These are phyloP conservation scores for Barnettozyma californica DNA, from an alignment of 805 yeast species.

Conservation along the genomic window DNA sequence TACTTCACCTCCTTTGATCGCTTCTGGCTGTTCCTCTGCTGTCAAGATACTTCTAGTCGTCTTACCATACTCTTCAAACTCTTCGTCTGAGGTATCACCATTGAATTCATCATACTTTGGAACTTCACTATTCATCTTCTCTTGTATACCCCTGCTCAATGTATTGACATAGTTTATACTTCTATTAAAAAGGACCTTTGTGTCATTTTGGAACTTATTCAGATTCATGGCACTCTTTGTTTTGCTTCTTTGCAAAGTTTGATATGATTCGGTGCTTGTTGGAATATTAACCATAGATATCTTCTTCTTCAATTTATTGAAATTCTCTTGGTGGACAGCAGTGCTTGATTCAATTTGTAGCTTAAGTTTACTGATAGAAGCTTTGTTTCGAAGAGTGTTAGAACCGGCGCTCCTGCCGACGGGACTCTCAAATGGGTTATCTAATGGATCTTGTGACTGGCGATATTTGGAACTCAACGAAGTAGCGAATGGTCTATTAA, in stretches of 20 bases:
- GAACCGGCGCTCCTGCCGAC: background rate
- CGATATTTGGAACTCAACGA: background rate
- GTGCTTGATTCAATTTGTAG: conserved; percentile 8
- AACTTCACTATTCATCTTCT: conserved; percentile 22
- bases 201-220: conserved; percentile 21
- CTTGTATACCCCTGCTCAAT: conserved; percentile 28
- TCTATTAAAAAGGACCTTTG: conserved; percentile 17
- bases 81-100: conserved; percentile 7
- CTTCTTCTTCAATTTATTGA: conserved; percentile 18
- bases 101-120: conserved; percentile 15
- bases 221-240: conserved; percentile 1
- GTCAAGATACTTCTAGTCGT: background rate
- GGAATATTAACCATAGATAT: conserved; percentile 18
- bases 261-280: conserved; percentile 7
- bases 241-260: conserved; percentile 3
- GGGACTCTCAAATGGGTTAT: background rate
- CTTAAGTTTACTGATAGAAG: conserved; percentile 13
- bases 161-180: conserved; percentile 19
- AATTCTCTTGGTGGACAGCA: conserved; percentile 12
- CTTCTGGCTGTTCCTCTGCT: background rate
- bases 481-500: conserved; percentile 1
- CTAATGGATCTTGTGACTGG: background rate
- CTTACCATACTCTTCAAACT: conserved; percentile 1
- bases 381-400: conserved; percentile 6
- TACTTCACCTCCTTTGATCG: background rate